Evolutionary conservation across 371 early-diverging fungal genomes (phyloP), one percentile per base, ranked within the genome.

Genomic region (Saksenaea oblongispora): DNA sequence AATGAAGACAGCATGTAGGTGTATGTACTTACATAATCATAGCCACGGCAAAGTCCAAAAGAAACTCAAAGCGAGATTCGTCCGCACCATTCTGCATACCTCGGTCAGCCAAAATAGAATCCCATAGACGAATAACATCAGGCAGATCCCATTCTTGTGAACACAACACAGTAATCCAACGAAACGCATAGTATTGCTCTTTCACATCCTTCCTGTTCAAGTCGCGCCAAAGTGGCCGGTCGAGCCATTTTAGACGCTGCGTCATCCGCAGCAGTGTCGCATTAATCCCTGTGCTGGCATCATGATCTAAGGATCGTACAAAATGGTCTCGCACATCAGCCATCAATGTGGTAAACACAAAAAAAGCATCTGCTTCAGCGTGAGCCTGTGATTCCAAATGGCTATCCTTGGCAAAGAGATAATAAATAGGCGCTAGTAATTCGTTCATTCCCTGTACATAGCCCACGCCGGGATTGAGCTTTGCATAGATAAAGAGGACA

Each of bases 391-490:
- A 61, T 56, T 79, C 84, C 10, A 59, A 44, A 27, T 69, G 56
- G 1, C 67, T 59, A 61, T 91, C 89, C 18, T 90, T 86, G 24
- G 92, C 90, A 65, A 91, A 78, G 0, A 93, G 87, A 53, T 91
- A 94, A 69, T 94, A 95, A 24, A 95, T 84, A 0, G 95, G 93
- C 5, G 88, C 94, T 17, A 94, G 66, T 34, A 95, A 71, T 66
- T 94, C 92, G 67, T 93, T 94, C 95, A 95, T 94, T 42, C 95
- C 94, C 71, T 95, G 95, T 13, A 93, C 90, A 70, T 95, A 95
- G 0, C 93, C 91, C 5, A 92, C 88, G 7, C 95, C 94, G 1
- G 91, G 91, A 65, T 94, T 95, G 36, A 94, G 69, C 64, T 91
- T 90, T 15, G 93, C 91, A 72, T 90, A 93, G 27, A 94, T 88